Conservation (phyloP, 495 filamentous ascomycete genomes). For the Jackrogersella multiformis region DNA sequence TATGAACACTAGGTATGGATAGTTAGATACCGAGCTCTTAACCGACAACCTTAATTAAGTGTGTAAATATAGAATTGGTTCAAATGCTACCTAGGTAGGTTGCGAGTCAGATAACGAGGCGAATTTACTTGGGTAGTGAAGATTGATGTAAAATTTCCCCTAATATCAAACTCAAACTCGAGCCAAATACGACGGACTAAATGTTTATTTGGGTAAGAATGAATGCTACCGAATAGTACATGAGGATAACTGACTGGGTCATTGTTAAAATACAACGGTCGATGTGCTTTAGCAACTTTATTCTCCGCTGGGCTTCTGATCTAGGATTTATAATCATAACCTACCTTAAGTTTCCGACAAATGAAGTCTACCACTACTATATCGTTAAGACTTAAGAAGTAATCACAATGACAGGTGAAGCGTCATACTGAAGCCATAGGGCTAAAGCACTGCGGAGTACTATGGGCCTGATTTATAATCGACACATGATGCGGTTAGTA, state of each 20-base stretch:
- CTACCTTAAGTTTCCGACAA: background rate
- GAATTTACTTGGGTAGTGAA: background rate
- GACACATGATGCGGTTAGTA: too few relatives aligned
- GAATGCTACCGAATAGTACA: background rate
- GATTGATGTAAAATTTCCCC: conserved; percentile 1
- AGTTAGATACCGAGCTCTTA: conserved; percentile 2
- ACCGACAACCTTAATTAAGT: background rate
- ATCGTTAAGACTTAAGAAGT: background rate
- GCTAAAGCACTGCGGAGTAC: background rate
- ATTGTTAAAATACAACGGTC: background rate
- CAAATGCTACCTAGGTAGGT: conserved; percentile 3
- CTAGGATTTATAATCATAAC: background rate
- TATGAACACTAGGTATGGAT: background rate
- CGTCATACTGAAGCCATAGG: background rate
- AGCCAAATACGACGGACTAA: background rate
- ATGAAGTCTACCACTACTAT: background rate
- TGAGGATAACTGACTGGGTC: background rate
- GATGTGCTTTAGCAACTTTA: background rate
- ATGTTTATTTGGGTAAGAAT: background rate
- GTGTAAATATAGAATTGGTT: conserved; percentile 3
- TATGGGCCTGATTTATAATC: background rate
- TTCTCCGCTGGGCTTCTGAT: background rate
- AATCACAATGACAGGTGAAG: background rate
- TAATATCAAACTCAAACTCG: background rate
- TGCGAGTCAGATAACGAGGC: conserved; percentile 21